Conservation (phyloP, 306 rosid genomes). For the Mimosa pudica region DNA sequence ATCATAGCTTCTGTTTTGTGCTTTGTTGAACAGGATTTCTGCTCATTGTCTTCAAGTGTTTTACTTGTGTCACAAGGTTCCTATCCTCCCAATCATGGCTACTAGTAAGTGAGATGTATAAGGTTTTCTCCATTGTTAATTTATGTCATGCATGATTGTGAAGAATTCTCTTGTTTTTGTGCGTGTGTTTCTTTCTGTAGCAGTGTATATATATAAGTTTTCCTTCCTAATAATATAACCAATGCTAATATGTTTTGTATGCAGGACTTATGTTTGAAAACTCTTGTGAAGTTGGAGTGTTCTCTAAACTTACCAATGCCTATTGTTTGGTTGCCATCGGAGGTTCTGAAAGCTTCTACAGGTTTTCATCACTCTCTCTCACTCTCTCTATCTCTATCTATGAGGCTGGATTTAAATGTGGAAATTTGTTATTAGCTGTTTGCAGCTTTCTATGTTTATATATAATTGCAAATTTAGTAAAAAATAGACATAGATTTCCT, state of each 20-base stretch:
- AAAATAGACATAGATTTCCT: background rate
- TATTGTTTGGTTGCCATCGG: constrained; percentile 98
- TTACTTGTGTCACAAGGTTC: constrained; percentile 32
- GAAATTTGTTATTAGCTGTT: background rate
- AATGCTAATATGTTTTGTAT: constrained; percentile 8
- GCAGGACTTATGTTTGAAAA: constrained; percentile 93
- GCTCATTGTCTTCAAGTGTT: constrained; percentile 30
- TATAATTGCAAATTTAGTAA: background rate
- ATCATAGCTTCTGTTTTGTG: constrained; percentile 3
- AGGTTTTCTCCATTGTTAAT: constrained; percentile 19
- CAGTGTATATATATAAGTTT: background rate
- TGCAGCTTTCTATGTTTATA: constrained; percentile 13
- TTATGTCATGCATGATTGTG: background rate
- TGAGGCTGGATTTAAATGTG: constrained; percentile 8
- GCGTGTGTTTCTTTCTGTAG: background rate
- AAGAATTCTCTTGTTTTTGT: background rate
- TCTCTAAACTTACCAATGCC: constrained; percentile 93
- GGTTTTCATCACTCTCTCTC: constrained; percentile 40
- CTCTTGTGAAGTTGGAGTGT: constrained; percentile 86
- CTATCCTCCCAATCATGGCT: constrained; percentile 48
- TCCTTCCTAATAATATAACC: background rate
- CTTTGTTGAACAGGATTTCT: constrained; percentile 28
- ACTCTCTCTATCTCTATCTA: background rate
- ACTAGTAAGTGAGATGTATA: constrained; percentile 48
- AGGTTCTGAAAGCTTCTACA: constrained; percentile 91